phyloP scores from a whole-genome alignment of 2,329 filamentous ascomycete species.

The Exophiala mesophila region DNA sequence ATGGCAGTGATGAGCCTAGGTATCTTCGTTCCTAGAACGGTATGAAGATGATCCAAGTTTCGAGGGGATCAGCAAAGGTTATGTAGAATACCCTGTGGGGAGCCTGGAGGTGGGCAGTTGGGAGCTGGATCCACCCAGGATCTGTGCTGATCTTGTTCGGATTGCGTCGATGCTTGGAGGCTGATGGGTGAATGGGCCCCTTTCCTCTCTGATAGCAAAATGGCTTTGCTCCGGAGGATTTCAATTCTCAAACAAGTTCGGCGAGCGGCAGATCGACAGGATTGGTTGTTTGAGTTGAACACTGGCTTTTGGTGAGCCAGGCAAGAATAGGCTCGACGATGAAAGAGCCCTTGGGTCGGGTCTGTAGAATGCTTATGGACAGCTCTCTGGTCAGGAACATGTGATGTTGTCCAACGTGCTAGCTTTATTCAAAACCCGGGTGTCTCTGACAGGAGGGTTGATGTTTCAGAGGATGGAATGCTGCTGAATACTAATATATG shows the following conservation, averaged over 20 bases:
- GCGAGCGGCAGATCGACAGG: slow-evolving; percentile 25
- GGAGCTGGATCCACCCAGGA: slow-evolving; percentile 16
- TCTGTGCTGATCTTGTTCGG: slow-evolving; percentile 22
- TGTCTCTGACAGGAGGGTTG: no score
- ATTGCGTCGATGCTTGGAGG: slow-evolving; percentile 19
- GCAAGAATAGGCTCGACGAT: no score
- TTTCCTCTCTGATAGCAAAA: slow-evolving; percentile 20
- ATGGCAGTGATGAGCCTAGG: no score
- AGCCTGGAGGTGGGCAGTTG: slow-evolving; percentile 15
- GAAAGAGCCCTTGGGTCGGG: no score
- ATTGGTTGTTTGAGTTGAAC: no score
- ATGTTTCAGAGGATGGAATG: no score
- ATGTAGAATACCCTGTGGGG: slow-evolving; percentile 23
- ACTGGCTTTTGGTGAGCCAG: no score
- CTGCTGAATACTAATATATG: no score
- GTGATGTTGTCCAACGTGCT: no score
- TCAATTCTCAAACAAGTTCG: slow-evolving; percentile 20
- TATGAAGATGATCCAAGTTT: slow-evolving; percentile 13
- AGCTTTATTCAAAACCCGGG: no score
- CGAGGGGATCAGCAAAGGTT: slow-evolving; percentile 25
- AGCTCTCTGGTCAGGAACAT: no score
- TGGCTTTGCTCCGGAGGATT: slow-evolving; percentile 10
- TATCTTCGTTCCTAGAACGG: background rate
- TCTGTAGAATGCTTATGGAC: no score
- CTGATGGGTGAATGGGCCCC: slow-evolving; percentile 24